Evolutionary conservation across 2,329 filamentous ascomycete genomes (phyloP).

Genomic region (Mycogone perniciosa): DNA sequence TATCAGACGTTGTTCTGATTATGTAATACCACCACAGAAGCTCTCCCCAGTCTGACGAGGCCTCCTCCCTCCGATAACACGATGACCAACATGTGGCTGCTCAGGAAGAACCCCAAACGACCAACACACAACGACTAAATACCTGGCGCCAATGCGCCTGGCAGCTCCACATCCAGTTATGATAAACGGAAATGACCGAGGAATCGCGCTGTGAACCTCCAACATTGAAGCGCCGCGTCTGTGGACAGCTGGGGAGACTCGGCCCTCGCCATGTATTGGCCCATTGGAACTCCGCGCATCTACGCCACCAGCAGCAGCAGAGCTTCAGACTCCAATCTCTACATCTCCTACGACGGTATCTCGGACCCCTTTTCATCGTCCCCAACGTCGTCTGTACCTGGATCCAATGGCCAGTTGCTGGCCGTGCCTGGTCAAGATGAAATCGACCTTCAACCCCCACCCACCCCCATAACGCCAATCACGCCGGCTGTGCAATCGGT

Average conservation of each 20-base stretch:
- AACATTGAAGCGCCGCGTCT: slow-evolving; percentile 13
- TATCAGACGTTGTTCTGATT: background rate
- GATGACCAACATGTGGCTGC: background rate
- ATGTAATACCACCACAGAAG: slow-evolving; percentile 1
- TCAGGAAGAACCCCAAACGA: background rate
- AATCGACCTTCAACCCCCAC: slow-evolving; percentile 28
- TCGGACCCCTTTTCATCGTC: slow-evolving; percentile 27
- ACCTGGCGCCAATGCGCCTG: slow-evolving; percentile 5
- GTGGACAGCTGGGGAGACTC: slow-evolving; percentile 20
- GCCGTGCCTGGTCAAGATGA: slow-evolving; percentile 27
- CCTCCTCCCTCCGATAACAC: background rate
- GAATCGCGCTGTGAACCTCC: slow-evolving; percentile 4
- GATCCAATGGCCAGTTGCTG: slow-evolving; percentile 17
- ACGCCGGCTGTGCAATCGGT: slow-evolving; percentile 55
- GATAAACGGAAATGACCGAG: slow-evolving; percentile 8
- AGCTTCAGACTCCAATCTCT: slow-evolving; percentile 42
- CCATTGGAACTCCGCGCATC: slow-evolving; percentile 74
- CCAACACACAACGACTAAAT: slow-evolving; percentile 1
- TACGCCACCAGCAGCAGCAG: slow-evolving; percentile 70
- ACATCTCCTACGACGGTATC: slow-evolving; percentile 57
- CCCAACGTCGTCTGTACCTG: slow-evolving; percentile 11
- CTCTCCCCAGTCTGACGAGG: background rate
- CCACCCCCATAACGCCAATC: slow-evolving; percentile 47
- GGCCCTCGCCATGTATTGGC: slow-evolving; percentile 73
- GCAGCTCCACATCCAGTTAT: slow-evolving; percentile 1